Base-by-base conservation (phyloP, 2,329 filamentous ascomycete species). In the Huntiella savannae region DNA sequence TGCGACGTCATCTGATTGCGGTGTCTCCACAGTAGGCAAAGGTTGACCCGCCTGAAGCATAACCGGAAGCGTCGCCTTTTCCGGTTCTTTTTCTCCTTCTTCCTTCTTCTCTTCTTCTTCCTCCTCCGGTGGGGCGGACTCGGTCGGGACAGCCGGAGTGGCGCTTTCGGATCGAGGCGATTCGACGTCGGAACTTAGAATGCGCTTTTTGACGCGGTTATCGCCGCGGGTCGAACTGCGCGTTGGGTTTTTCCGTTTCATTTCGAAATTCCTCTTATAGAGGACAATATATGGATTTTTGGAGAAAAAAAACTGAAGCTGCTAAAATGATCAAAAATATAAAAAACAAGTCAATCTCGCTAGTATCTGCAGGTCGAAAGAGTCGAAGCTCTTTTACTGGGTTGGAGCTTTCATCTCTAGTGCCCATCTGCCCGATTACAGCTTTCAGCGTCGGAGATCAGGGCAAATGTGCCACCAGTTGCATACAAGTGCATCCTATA, bases 21-120 rank as follows among this genome's bases (percentile, higher is more conserved):
- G 66, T 42, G 73, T 68, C 53, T 78, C 70, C 11, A 86, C 69
- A 0, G 77, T 82, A 2, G 82, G 82, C 32, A 88, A 63, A 12
- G 81, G 77, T 55, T 79, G 75, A 42, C 76, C 77, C 2, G 78
- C 62, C 53, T 70, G 64, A 33, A 86, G 62, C 40, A 72, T 74
- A 51, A 68, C 74, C 19, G 81, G 81, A 46, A 87, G 56, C 47
- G 60, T 59, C 42, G 57, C 61, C 11, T 60, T 58, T 46, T 58
- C 60, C 36, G 53, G 54, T 17, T 63, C 22, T 7, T 28, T 28
- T 28, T 28, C 61, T 38, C 5, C 6, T 28, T 28, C 22, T 37
- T 28, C 6, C 8, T 28, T 10, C 22, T 7, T 61, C 11, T 60
- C 58, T 47, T 58, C 60, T 37, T 54, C 54, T 17, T 63, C 60